These are phyloP conservation scores for Ceratocystis destructans DNA, from an alignment of 2,329 filamentous ascomycete genomes.

Conservation along the genomic window DNA sequence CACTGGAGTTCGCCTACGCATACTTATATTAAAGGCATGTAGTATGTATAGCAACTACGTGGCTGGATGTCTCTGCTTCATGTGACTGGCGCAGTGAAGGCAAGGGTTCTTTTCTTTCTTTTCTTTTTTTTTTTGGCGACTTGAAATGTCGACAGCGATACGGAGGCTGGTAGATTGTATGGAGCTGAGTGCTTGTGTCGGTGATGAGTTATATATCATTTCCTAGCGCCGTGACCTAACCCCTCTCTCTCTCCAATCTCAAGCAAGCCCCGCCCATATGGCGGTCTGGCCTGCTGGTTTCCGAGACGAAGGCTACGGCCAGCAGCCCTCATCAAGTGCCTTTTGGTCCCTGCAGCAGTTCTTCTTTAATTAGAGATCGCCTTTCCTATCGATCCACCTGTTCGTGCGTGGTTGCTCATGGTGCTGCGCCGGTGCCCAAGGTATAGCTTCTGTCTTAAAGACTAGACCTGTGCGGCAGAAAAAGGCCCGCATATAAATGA, in stretches of 20 bases:
- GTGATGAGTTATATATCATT: not conserved
- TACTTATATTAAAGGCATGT: not conserved
- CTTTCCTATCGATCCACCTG: too few species aligned
- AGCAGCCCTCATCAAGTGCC: not conserved
- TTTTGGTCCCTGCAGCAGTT: not conserved
- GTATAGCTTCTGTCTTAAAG: too few species aligned
- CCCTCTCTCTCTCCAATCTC: not conserved
- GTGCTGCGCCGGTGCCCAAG: too few species aligned
- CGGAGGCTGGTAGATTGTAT: not conserved
- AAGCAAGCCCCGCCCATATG: not conserved
- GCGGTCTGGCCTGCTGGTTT: not conserved
- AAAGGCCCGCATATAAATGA: not conserved
- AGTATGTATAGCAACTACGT: not conserved
- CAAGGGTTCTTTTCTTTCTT: not conserved
- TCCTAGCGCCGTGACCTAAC: not conserved
- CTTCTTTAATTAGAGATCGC: too few species aligned
- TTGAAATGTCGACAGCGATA: not conserved
- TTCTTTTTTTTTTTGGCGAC: not conserved
- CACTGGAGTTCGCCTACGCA: not conserved
- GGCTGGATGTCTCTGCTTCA: slow-evolving; percentile 1
- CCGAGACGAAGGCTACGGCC: not conserved
- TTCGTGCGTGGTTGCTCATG: too few species aligned
- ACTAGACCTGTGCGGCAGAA: not conserved
- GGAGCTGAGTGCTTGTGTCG: not conserved
- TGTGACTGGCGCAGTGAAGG: not conserved